A percentile compares a stretch with the other conserved stretches of the same genome.
phyloP scores from a whole-genome alignment of 176 grass and related monocot genomes.

The Stipa capillata region DNA sequence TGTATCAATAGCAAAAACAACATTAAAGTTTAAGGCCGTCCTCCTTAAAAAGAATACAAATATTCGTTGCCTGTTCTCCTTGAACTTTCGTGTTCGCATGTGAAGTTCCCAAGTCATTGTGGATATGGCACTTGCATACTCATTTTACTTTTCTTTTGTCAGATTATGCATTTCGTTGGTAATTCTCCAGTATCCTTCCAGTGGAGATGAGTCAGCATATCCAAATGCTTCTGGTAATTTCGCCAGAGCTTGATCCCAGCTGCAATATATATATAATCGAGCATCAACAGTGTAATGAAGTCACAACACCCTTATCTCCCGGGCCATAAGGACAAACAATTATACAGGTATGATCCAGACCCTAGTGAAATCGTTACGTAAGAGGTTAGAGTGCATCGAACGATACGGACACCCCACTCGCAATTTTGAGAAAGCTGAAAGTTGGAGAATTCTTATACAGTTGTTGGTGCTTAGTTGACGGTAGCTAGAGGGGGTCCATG shows the following conservation, averaged over 20 bases:
- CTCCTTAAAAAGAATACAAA: not conserved
- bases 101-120: not conserved
- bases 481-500: not conserved
- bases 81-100: not conserved
- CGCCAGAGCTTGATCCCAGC: not conserved
- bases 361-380: not conserved
- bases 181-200: not conserved
- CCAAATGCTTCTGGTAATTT: not conserved
- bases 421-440: not conserved
- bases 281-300: not conserved
- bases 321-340: not conserved
- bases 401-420: not conserved
- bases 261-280: not conserved
- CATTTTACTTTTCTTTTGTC: not conserved
- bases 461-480: not conserved
- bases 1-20: not conserved
- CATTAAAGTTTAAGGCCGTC: not conserved
- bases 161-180: not conserved
- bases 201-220: not conserved
- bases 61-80: not conserved
- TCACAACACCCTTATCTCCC: not conserved
- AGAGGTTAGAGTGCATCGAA: not conserved
- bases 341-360: not conserved
- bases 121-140: not conserved
- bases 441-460: not conserved